Evolutionary conservation across 2,329 filamentous ascomycete genomes (phyloP), one percentile per base, ranked within the genome.

Genomic region (Incumbomyces lentus): DNA sequence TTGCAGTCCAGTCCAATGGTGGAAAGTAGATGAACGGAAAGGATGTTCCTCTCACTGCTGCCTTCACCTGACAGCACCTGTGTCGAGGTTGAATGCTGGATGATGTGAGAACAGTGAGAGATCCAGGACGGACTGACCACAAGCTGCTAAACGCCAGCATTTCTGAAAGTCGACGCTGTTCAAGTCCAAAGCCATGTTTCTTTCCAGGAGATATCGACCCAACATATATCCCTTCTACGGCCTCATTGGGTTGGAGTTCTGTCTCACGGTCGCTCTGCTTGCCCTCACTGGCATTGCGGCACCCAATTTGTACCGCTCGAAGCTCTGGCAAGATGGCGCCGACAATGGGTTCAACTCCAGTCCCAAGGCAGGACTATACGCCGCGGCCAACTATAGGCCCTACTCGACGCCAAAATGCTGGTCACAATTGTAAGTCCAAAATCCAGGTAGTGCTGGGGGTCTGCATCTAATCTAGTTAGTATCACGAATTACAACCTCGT

Each of bases 331-430:
- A 55, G 75, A 80, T 59, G 78, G 78, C 40, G 72, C 71, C 32
- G 67, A 74, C 49, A 71, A 76, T 58, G 78, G 78, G 26, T 81
- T 78, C 66, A 82, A 81, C 59, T 79, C 76, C 55, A 68, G 73
- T 26, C 77, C 78, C 2, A 68, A 68, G 46, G 68, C 72, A 42
- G 64, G 73, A 1, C 52, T 81, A 1, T 81, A 81, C 55, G 71
- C 73, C 11, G 68, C 70, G 50, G 76, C 78, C 13, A 82, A 82
- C 53, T 76, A 81, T 57, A 61, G 65, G 49, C 66, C 74, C 2
- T 73, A 75, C 22, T 67, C 65, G 16, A 65, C 65, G 10, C 78
- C 78, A 12, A 59, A 74, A 46, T 69, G 79, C 16, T 82, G 78
- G 78, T 79, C 74, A 58, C 64, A 64, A 60, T 76, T 77, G 78